Conservation (phyloP, 2,329 filamentous ascomycete species). For the Sporothrix mexicana region DNA sequence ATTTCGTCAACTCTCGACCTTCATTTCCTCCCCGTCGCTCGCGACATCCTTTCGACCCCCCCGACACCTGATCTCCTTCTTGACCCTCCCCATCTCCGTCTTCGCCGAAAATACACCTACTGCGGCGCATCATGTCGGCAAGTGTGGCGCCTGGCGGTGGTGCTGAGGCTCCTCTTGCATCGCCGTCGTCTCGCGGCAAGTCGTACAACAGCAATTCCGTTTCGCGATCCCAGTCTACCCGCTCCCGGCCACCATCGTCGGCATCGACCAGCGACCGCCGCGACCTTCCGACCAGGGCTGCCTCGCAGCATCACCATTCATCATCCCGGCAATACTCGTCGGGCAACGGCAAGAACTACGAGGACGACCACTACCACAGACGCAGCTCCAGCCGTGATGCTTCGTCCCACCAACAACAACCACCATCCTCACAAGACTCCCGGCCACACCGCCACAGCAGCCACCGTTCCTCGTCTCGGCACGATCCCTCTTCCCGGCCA, state of each 20-base stretch:
- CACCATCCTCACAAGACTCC: constrained; percentile 49
- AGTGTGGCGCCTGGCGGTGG: constrained; percentile 44
- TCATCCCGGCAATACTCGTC: constrained; percentile 32
- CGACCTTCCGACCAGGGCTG: constrained; percentile 37
- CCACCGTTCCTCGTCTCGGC: constrained; percentile 51
- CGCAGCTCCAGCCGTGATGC: constrained; percentile 66
- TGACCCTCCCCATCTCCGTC: not conserved
- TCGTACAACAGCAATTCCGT: constrained; percentile 39
- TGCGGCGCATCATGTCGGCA: constrained; percentile 45
- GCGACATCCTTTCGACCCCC: not conserved
- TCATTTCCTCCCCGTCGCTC: not conserved
- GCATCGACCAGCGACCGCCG: constrained; percentile 38
- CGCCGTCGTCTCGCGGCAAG: constrained; percentile 43
- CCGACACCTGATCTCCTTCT: not conserved
- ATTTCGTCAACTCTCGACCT: not conserved
- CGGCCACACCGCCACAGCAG: constrained; percentile 57
- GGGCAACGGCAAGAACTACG: constrained; percentile 32
- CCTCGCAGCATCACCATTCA: constrained; percentile 40
- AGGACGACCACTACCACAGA: constrained; percentile 41
- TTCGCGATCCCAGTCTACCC: constrained; percentile 48
- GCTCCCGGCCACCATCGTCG: constrained; percentile 45
- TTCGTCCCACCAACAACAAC: constrained; percentile 37
- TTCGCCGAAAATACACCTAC: constrained; percentile 15
- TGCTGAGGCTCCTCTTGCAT: constrained; percentile 44
- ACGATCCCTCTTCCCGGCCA: constrained; percentile 28